phyloP scores from a whole-genome alignment of 176 grass and related monocot species.

The Lolium multiflorum region DNA sequence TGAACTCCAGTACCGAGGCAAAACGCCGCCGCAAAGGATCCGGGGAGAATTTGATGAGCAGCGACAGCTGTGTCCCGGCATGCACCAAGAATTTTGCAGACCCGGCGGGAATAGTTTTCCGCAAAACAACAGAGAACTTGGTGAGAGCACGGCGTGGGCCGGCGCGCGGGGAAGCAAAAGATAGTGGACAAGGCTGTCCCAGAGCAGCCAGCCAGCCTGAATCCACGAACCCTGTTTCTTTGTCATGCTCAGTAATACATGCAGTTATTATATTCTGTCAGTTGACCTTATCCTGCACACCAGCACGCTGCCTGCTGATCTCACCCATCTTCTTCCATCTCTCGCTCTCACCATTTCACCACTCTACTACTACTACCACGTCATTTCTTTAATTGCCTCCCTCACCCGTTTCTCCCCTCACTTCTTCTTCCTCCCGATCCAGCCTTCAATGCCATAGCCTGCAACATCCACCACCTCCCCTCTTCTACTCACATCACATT shows the following conservation, averaged over 20 bases:
- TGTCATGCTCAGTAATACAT: constrained; percentile 31
- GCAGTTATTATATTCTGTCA: constrained; percentile 38
- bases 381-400: constrained; percentile 46
- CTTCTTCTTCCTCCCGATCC: constrained; percentile 33
- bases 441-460: constrained; percentile 57
- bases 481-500: background rate
- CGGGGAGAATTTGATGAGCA: constrained; percentile 34
- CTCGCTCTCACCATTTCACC: constrained; percentile 27
- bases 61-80: constrained; percentile 45
- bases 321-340: background rate
- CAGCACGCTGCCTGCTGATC: background rate
- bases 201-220: background rate
- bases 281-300: constrained; percentile 42
- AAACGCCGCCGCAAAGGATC: constrained; percentile 43
- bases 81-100: constrained; percentile 34
- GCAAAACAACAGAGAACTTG: constrained; percentile 15
- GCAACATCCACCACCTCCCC: constrained; percentile 20
- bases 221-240: constrained; percentile 7
- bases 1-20: background rate
- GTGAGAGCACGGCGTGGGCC: background rate
- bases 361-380: constrained; percentile 4
- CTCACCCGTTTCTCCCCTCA: constrained; percentile 23
- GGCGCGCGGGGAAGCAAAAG: background rate
- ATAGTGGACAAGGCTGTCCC: constrained; percentile 28
- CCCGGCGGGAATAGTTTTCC: background rate